phyloP scores from a whole-genome alignment of 202 grass and related monocot genomes.

The Panicum virgatum region DNA sequence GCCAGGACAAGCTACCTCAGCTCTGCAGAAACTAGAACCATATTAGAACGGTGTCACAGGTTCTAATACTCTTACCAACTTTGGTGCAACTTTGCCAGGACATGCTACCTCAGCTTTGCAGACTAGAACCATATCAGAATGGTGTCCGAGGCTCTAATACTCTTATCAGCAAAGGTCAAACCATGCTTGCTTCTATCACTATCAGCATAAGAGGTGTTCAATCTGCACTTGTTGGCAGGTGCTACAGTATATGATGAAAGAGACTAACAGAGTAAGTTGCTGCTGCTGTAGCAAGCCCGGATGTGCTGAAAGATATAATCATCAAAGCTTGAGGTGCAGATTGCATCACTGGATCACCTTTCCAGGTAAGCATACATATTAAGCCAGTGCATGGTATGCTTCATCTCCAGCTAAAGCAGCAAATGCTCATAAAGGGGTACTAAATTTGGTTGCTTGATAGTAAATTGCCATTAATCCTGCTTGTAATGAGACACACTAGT shows the following conservation, averaged over 20 bases:
- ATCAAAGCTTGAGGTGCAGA: constrained; percentile 29
- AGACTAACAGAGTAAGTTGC: too few relatives aligned
- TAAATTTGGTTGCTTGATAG: constrained; percentile 29
- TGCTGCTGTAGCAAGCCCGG: constrained; percentile 14
- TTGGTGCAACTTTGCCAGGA: neutral
- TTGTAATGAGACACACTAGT: constrained; percentile 4
- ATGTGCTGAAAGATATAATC: constrained; percentile 21
- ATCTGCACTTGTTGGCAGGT: neutral
- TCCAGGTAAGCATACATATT: constrained; percentile 39
- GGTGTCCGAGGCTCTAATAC: neutral
- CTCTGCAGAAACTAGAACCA: constrained; percentile 1
- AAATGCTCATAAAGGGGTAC: constrained; percentile 32
- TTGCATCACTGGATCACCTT: constrained; percentile 14
- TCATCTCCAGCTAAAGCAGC: constrained; percentile 39
- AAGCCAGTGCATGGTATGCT: neutral
- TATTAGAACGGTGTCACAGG: neutral
- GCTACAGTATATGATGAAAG: too few relatives aligned
- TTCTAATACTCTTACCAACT: neutral
- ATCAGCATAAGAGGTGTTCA: neutral
- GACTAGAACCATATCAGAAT: neutral
- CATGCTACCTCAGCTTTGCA: constrained; percentile 1
- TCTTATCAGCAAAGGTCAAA: neutral
- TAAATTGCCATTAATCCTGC: constrained; percentile 35
- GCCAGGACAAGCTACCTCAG: neutral
- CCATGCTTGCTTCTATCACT: neutral